Percentiles rank a stretch among this genome's conserved stretches.
Evolutionary conservation across 306 rosid species (phyloP).

Genomic region (Trifolium dubium): DNA sequence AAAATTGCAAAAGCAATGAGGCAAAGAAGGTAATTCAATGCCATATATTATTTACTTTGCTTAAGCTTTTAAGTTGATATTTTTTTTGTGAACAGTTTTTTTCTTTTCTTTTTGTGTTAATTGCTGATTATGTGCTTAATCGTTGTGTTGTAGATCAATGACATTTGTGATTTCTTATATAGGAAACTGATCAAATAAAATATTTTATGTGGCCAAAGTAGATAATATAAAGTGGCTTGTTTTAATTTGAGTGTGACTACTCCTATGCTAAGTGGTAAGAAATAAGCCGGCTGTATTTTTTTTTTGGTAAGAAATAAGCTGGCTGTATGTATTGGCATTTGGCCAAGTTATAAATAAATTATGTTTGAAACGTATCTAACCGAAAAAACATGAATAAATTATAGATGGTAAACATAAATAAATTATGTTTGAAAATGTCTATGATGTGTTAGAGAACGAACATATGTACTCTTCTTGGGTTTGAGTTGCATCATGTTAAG

Average conservation of each 20-base stretch:
- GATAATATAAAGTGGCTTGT: not conserved
- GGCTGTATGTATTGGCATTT: no score
- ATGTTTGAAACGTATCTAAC: no score
- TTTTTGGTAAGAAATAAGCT: no score
- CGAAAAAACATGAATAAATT: no score
- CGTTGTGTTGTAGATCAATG: not conserved
- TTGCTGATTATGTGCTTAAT: not conserved
- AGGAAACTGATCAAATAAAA: not conserved
- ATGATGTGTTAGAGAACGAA: no score
- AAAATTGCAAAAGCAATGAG: not conserved
- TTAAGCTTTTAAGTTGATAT: not conserved
- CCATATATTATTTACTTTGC: slow-evolving; percentile 22
- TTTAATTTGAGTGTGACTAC: not conserved
- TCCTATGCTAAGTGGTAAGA: not conserved
- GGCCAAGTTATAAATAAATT: no score
- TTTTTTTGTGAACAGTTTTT: no score
- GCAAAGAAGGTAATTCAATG: slow-evolving; percentile 6
- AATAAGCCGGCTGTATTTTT: not conserved
- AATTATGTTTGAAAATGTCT: no score
- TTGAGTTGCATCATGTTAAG: no score
- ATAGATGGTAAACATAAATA: no score
- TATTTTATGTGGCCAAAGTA: not conserved
- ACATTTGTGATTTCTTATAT: not conserved
- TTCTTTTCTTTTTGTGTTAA: no score
- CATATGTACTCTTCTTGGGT: no score